Conservation (phyloP, 768 basidiomycete species). For the Lanmaoa rubissima region DNA sequence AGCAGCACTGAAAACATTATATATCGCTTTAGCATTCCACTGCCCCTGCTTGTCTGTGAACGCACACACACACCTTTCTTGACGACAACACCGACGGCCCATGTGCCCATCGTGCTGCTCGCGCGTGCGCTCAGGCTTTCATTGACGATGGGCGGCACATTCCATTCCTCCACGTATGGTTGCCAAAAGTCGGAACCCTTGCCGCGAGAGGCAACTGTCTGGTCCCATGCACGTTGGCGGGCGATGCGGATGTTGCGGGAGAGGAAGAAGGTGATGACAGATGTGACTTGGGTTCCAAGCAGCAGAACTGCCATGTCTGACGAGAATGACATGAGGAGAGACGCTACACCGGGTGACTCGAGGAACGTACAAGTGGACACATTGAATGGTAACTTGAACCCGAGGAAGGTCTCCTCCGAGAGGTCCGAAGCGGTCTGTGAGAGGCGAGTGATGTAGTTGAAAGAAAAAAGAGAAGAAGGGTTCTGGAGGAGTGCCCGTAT, state of each 20-base stretch:
- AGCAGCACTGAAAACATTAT: conserved; percentile 45
- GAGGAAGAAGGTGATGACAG: conserved; percentile 80
- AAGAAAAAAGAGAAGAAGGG: conserved; percentile 29
- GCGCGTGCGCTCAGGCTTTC: conserved; percentile 25
- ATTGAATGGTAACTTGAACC: conserved; percentile 62
- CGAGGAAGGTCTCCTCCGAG: conserved; percentile 56
- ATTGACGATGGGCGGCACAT: conserved; percentile 48
- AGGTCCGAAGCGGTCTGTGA: conserved; percentile 29
- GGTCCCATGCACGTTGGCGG: conserved; percentile 71
- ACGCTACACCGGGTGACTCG: not conserved
- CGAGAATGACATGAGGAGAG: not conserved
- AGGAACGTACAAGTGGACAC: conserved; percentile 60
- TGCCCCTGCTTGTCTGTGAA: too few species aligned
- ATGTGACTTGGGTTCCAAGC: conserved; percentile 69
- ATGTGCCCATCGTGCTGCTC: conserved; percentile 12
- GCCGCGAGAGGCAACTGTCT: conserved; percentile 80
- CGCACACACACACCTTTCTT: conserved; percentile 4
- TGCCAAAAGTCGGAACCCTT: conserved; percentile 85
- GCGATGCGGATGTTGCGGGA: conserved; percentile 80
- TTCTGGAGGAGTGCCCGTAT: conserved; percentile 41
- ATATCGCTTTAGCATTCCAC: not conserved
- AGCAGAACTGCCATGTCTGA: conserved; percentile 75
- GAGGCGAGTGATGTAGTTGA: conserved; percentile 27
- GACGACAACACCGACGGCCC: conserved; percentile 16
- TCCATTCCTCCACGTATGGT: conserved; percentile 82